These are phyloP conservation scores for Pistacia vera DNA, from an alignment of 345 rosid species.

Conservation along the genomic window DNA sequence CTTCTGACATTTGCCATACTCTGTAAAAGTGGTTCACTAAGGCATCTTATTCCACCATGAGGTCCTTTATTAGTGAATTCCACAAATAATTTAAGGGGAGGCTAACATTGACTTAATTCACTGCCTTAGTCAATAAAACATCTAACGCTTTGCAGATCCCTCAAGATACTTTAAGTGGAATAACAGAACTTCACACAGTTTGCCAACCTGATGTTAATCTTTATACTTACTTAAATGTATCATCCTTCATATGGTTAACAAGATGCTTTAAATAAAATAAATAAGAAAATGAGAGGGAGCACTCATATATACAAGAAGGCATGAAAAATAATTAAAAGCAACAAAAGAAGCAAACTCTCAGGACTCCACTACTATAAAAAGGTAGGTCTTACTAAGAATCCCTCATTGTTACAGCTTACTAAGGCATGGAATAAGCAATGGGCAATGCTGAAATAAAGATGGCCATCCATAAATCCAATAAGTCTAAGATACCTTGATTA, in stretches of 20 bases:
- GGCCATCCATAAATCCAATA: not conserved
- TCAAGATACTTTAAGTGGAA: not conserved
- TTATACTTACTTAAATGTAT: not conserved
- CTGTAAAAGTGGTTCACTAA: not conserved
- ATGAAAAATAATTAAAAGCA: not conserved
- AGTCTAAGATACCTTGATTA: not conserved
- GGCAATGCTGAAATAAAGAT: too few relatives aligned
- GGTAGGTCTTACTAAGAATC: too few relatives aligned
- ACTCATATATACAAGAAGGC: too few relatives aligned
- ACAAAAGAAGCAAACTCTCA: too few relatives aligned
- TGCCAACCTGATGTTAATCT: not conserved
- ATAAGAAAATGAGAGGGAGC: not conserved
- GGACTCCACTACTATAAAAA: too few relatives aligned
- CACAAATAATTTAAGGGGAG: not conserved
- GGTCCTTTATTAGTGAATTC: constrained; percentile 4
- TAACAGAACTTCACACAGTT: not conserved
- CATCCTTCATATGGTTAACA: not conserved
- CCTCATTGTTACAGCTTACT: too few relatives aligned
- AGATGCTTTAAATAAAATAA: not conserved
- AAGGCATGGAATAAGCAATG: too few relatives aligned
- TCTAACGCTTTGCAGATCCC: not conserved
- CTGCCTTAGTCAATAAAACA: not conserved
- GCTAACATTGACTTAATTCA: not conserved
- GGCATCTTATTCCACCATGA: not conserved
- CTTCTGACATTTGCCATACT: not conserved